phyloP scores from a whole-genome alignment of 495 filamentous ascomycete species.

The Hyaloscypha variabilis region DNA sequence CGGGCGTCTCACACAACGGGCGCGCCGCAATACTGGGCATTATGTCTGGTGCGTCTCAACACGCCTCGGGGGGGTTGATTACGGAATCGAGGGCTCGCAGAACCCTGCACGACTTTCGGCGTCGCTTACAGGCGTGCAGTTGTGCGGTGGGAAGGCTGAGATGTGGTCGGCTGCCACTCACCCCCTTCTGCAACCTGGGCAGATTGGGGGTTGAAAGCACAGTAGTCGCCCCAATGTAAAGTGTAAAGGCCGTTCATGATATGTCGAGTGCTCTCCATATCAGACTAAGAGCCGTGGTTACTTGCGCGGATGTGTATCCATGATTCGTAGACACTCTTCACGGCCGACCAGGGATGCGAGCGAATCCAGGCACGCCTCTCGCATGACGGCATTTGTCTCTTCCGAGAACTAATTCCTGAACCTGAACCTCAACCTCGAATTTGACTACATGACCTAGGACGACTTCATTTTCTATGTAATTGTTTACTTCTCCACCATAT shows the following conservation, averaged over 20 bases:
- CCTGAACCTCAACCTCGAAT: neutral
- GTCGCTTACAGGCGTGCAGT: neutral
- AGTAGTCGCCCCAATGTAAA: too few relatives aligned
- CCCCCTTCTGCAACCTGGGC: neutral
- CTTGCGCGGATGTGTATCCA: neutral
- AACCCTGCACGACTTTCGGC: conserved; percentile 9
- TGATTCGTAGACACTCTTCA: conserved; percentile 1
- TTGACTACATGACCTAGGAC: neutral
- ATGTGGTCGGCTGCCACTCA: neutral
- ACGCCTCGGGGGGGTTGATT: conserved; percentile 12
- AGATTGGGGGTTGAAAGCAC: neutral
- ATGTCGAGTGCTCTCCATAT: neutral
- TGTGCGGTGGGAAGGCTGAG: neutral
- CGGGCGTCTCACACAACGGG: neutral
- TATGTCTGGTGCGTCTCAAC: too few relatives aligned
- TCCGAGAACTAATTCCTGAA: neutral
- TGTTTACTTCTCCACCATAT: neutral
- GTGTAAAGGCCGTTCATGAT: neutral
- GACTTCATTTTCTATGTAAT: conserved; percentile 3
- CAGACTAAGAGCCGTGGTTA: neutral
- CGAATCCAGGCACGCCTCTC: neutral
- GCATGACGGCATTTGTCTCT: conserved; percentile 6
- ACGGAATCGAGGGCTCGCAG: conserved; percentile 9
- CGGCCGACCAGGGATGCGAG: neutral
- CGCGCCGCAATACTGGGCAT: too few relatives aligned